Percentiles rank a stretch among this genome's conserved stretches.
These are phyloP conservation scores for Lumnitzera littorea DNA, from an alignment of 345 rosid genomes.

Conservation along the genomic window DNA sequence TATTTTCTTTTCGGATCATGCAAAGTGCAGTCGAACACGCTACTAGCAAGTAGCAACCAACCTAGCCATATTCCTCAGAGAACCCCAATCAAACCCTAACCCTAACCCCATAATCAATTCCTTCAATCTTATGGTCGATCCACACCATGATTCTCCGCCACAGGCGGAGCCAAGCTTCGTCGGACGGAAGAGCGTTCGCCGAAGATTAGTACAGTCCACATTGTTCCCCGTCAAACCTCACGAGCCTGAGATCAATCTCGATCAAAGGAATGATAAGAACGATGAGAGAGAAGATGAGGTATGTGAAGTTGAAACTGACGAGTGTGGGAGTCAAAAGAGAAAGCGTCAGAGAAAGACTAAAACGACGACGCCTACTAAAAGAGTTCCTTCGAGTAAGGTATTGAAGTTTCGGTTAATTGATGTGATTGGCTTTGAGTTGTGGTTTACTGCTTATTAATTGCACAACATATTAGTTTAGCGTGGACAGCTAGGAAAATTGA, in stretches of 20 bases:
- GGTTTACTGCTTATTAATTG: no score
- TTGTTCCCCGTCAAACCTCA: conserved; percentile 44
- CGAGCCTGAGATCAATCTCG: conserved; percentile 14
- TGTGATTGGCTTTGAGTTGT: no score
- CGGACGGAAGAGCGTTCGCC: conserved; percentile 33
- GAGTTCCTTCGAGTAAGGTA: conserved; percentile 45
- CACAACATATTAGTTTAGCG: no score
- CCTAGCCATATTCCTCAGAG: no score
- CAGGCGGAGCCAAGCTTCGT: conserved; percentile 9
- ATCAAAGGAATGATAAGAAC: conserved; percentile 17
- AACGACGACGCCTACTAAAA: conserved; percentile 28
- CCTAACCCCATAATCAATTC: background rate
- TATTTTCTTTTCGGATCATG: no score
- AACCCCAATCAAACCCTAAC: background rate
- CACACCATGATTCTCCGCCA: conserved; percentile 6
- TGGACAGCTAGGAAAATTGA: no score
- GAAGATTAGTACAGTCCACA: conserved; percentile 74
- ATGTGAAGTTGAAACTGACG: conserved; percentile 4
- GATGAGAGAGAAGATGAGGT: conserved; percentile 33
- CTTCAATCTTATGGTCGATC: conserved; percentile 1
- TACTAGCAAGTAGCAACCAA: no score
- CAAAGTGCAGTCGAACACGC: no score
- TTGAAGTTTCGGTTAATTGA: background rate
- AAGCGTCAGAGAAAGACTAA: conserved; percentile 39
- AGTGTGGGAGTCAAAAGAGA: conserved; percentile 47